Base-by-base conservation (phyloP, 352 stramenopile species). In the Phytophthora cryptogea region DNA sequence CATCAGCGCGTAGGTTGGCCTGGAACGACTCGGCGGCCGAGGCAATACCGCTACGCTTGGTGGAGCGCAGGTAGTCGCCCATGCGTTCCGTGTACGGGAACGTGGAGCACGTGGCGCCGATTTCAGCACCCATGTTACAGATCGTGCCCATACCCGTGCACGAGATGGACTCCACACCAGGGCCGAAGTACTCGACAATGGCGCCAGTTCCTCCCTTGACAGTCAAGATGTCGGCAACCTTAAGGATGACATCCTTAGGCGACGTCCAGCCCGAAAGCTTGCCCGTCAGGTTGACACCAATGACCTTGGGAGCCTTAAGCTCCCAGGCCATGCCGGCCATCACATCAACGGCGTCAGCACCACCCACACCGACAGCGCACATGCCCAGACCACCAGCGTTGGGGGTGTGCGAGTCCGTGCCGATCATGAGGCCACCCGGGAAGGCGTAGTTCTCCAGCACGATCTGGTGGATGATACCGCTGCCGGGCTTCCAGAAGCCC, bases 381-480 rank as follows among this genome's bases (percentile, higher is more conserved):
- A 98, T 97, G 58, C 92, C 92, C 30, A 98, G 76, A 60, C 92
- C 92, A 76, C 92, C 92, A 20, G 92, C 92, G 74, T 98, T 98
- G 14, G 89, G 89, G 16, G 92, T 98, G 82, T 98, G 92, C 62
- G 92, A 98, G 83, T 98, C 92, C 47, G 92, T 98, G 53, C 92
- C 92, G 63, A 98, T 97, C 89, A 98, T 98, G 14, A 98, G 80
- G 82, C 92, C 92, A 59, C 92, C 92, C 7, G 92, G 92, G 78
- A 98, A 98, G 33, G 92, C 90, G 63, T 98, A 98, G 87, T 98
- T 98, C 72, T 98, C 92, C 9, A 98, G 72, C 44, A 98, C 89
- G 48, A 98, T 97, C 86, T 98, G 90, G 74, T 97, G 91, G 54
- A 97, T 97, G 59, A 97, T 97, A 63, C 91, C 91, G 46, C 84